phyloP scores from a whole-genome alignment of 441 rosid species.

The Sinapis alba region DNA sequence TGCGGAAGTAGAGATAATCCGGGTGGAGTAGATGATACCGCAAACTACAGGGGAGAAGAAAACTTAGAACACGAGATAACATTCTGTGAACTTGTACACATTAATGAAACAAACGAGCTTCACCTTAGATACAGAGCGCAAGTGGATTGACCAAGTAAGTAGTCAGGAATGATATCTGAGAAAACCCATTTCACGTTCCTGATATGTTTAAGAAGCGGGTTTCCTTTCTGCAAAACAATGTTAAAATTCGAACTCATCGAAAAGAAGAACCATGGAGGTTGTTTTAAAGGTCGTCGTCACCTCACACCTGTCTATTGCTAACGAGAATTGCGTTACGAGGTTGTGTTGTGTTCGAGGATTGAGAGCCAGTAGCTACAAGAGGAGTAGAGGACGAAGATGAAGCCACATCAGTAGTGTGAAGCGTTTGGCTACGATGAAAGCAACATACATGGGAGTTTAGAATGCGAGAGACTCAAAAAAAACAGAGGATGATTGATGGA shows the following conservation, averaged over 20 bases:
- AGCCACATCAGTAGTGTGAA: constrained; percentile 41
- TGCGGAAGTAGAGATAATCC: constrained; percentile 88
- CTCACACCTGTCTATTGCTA: constrained; percentile 92
- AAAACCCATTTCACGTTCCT: constrained; percentile 87
- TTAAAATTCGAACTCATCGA: neutral
- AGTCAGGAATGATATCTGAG: constrained; percentile 81
- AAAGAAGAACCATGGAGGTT: neutral
- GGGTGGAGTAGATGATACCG: constrained; percentile 92
- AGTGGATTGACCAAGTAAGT: constrained; percentile 80
- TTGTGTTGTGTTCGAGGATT: constrained; percentile 47
- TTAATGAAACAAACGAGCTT: neutral
- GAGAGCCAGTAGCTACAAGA: constrained; percentile 36
- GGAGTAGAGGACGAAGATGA: constrained; percentile 40
- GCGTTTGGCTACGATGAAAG: constrained; percentile 37
- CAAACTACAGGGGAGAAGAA: constrained; percentile 56
- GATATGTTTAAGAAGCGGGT: constrained; percentile 87
- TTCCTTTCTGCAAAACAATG: constrained; percentile 78
- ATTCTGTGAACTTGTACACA: neutral
- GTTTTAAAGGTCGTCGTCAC: constrained; percentile 8
- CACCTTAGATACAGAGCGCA: constrained; percentile 95
- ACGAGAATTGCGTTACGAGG: constrained; percentile 87
- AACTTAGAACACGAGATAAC: neutral
- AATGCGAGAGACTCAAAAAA: neutral
- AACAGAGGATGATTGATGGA: neutral
- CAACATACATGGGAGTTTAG: neutral